Evolutionary conservation across 192 early-diverging fungal genomes (phyloP), one percentile per base, ranked within the genome.

Genomic region (Thoreauomyces humboldtii): DNA sequence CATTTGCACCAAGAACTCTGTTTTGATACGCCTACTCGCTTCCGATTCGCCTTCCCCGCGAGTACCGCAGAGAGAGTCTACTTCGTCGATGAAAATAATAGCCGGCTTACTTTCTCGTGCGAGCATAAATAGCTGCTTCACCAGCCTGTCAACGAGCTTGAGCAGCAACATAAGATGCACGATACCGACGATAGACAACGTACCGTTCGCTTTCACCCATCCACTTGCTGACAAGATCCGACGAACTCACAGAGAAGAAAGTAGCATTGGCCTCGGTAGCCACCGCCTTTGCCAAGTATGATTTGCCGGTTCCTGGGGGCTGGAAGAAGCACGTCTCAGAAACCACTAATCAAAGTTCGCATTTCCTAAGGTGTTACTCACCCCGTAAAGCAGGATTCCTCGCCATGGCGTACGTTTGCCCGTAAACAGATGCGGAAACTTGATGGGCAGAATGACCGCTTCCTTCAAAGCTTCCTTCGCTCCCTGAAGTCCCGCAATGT

Each of bases 181-280:
- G 51, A 53, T n/a, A 44, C 1, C 17, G 21, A 44, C 42, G 21
- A 44, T 44, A n/a, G 21, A 0, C 17, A n/a, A 17, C 52, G 47
- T 59, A 81, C 87, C 91, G 77, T 74, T 98, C 96, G 81, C 87
- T 89, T 74, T 99, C 95, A 46, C 96, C 95, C 90, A 99, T 97
- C 94, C 94, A 99, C 80, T 97, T 99, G 71, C 88, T 90, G n/a
- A 99, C 95, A 50, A 99, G 79, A 76, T 99, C 96, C 3, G 95
- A 96, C 3, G 95, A 98, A 12, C 92, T 94, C 21, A 99, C 91
- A 14, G 94, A 91, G 58, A 98, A 96, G 67, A 99, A 99, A 17
- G 94, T 95, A 2, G 93, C 88, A 53, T 93, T 86, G 35, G 95
- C 93, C 69, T 99, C 96, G 0, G 96, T 99, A 2, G 96, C 96